These are phyloP conservation scores for Penicillium sp. DNA, from an alignment of 2,329 filamentous ascomycete genomes.

Conservation along the genomic window DNA sequence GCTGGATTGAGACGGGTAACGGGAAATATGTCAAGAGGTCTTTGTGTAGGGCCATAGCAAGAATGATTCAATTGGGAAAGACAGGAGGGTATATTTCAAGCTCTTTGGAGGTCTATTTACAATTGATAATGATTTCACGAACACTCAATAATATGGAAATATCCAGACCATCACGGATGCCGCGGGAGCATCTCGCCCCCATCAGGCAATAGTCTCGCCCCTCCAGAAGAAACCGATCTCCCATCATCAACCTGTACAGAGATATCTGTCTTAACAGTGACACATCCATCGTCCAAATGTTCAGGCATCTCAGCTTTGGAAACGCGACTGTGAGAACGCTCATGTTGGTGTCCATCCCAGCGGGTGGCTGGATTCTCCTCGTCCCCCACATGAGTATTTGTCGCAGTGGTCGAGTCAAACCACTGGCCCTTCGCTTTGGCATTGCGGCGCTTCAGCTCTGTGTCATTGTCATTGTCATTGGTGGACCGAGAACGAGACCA, in stretches of 20 bases:
- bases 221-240: conserved; percentile 19
- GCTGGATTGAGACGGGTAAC: too few species aligned
- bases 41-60: too few species aligned
- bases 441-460: conserved; percentile 16
- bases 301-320: conserved; percentile 14
- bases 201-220: conserved; percentile 16
- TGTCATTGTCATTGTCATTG: conserved; percentile 15
- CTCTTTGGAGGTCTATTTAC: too few species aligned
- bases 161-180: neutral
- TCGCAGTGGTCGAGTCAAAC: conserved; percentile 17
- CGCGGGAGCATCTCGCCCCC: conserved; percentile 7
- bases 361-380: conserved; percentile 14
- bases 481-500: conserved; percentile 23
- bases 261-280: conserved; percentile 36
- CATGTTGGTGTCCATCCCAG: conserved; percentile 7
- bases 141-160: neutral
- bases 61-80: too few species aligned
- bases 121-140: too few species aligned
- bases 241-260: conserved; percentile 29
- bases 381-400: conserved; percentile 9
- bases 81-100: too few species aligned
- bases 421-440: conserved; percentile 12
- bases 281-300: conserved; percentile 15
- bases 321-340: conserved; percentile 14
- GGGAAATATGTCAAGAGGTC: too few species aligned